phyloP scores from a whole-genome alignment of 2,329 filamentous ascomycete species.

The Fusarium newnesense region DNA sequence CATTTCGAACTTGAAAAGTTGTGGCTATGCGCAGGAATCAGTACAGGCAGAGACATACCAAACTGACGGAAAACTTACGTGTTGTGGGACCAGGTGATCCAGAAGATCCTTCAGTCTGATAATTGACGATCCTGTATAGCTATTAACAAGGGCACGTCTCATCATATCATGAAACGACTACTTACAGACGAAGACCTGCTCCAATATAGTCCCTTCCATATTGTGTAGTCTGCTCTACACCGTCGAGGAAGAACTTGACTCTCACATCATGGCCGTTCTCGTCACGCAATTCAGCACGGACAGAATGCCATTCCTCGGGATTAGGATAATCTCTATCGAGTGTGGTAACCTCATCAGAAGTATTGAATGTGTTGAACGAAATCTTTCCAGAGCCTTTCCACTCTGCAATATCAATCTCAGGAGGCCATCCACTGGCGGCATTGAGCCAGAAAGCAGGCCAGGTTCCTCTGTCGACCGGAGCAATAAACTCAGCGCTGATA shows the following conservation, averaged over 20 bases:
- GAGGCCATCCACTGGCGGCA: conserved; percentile 29
- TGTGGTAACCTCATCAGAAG: conserved; percentile 19
- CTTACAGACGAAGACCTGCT: conserved; percentile 25
- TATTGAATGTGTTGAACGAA: conserved; percentile 36
- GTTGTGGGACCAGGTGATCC: conserved; percentile 25
- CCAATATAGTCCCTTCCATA: conserved; percentile 32
- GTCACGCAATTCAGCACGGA: conserved; percentile 31
- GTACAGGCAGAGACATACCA: neutral
- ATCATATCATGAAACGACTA: neutral
- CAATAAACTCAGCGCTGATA: conserved; percentile 29
- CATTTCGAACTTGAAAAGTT: conserved; percentile 26
- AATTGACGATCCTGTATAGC: conserved; percentile 18
- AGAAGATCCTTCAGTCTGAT: conserved; percentile 33
- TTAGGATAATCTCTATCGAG: conserved; percentile 24
- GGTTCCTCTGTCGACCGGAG: conserved; percentile 15
- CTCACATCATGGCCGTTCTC: conserved; percentile 31
- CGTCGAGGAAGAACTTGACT: conserved; percentile 36
- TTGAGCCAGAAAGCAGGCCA: conserved; percentile 38
- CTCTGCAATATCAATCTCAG: conserved; percentile 34
- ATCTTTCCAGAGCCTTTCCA: conserved; percentile 35
- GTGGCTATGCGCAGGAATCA: conserved; percentile 1
- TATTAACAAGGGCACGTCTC: neutral
- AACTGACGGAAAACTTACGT: neutral
- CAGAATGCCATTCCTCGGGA: conserved; percentile 29
- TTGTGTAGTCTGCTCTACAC: conserved; percentile 26